Percentiles rank a stretch among this genome's conserved stretches.
phyloP scores from a whole-genome alignment of 148 eudicot genomes.

The Euryodendron excelsum region DNA sequence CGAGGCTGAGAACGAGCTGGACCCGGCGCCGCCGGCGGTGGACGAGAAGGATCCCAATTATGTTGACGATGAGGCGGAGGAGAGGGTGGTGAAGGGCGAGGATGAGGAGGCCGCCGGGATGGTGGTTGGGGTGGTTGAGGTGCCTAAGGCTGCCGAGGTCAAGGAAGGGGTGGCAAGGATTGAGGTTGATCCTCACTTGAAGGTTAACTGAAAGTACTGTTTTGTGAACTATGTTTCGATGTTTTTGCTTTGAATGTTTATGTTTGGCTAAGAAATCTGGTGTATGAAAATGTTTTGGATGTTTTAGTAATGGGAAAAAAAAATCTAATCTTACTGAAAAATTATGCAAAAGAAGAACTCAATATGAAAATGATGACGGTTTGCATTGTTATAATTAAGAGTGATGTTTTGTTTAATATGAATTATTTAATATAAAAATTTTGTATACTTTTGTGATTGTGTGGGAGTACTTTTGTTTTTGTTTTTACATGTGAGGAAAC shows the following conservation, averaged over 20 bases:
- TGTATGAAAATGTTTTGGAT: too few species aligned
- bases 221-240: neutral
- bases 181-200: slow-evolving; percentile 56
- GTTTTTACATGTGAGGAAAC: too few species aligned
- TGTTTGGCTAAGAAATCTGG: too few species aligned
- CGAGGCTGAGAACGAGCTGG: slow-evolving; percentile 40
- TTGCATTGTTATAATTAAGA: too few species aligned
- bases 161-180: slow-evolving; percentile 51
- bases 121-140: slow-evolving; percentile 22
- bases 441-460: too few species aligned
- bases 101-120: neutral
- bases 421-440: too few species aligned
- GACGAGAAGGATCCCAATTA: slow-evolving; percentile 79
- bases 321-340: too few species aligned
- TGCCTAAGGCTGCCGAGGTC: slow-evolving; percentile 7
- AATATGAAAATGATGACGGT: too few species aligned
- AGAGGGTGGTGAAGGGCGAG: slow-evolving; percentile 29
- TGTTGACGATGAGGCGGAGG: slow-evolving; percentile 49
- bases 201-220: neutral
- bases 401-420: too few species aligned
- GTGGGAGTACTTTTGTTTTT: too few species aligned
- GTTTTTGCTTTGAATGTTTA: neutral
- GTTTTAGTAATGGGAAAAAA: too few species aligned
- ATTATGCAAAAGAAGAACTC: too few species aligned
- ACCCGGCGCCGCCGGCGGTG: slow-evolving; percentile 36